phyloP scores from a whole-genome alignment of 192 early-diverging fungal genomes.

The Paraglomus occultum region DNA sequence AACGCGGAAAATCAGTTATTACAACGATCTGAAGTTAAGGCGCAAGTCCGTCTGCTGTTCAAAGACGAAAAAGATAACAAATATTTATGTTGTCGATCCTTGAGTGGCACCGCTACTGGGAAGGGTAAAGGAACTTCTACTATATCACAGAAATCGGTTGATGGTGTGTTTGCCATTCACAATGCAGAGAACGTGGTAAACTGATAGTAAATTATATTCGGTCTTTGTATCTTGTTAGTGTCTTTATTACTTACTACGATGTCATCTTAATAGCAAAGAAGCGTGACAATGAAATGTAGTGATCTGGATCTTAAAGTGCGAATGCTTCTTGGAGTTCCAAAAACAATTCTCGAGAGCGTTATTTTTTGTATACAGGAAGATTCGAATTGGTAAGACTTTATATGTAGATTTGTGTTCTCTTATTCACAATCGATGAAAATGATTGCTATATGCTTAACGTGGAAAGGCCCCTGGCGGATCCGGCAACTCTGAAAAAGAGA shows the following conservation, averaged over 20 bases:
- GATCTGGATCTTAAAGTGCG: slow-evolving; percentile 87
- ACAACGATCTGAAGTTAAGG: slow-evolving; percentile 78
- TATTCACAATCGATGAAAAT: background rate
- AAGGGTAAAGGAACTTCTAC: no score
- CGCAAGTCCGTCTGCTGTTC: slow-evolving; percentile 89
- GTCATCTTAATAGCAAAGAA: slow-evolving; percentile 18
- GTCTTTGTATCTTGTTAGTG: no score
- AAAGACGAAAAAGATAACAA: slow-evolving; percentile 65
- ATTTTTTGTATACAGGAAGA: slow-evolving; percentile 99
- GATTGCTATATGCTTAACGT: slow-evolving; percentile 17
- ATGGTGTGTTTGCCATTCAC: no score
- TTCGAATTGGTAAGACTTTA: slow-evolving; percentile 68
- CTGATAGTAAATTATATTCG: no score
- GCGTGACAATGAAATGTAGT: slow-evolving; percentile 66
- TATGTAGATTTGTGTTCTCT: background rate
- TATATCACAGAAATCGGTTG: no score
- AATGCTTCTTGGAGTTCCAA: slow-evolving; percentile 82
- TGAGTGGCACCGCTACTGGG: no score
- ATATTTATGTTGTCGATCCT: background rate
- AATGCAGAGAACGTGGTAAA: no score
- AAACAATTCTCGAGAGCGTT: slow-evolving; percentile 93
- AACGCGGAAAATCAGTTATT: slow-evolving; percentile 48
- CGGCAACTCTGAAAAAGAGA: slow-evolving; percentile 83
- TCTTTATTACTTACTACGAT: no score
- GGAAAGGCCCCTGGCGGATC: slow-evolving; percentile 87